These are phyloP conservation scores for Curvularia lunata DNA, from an alignment of 2,329 filamentous ascomycete genomes.

Conservation along the genomic window DNA sequence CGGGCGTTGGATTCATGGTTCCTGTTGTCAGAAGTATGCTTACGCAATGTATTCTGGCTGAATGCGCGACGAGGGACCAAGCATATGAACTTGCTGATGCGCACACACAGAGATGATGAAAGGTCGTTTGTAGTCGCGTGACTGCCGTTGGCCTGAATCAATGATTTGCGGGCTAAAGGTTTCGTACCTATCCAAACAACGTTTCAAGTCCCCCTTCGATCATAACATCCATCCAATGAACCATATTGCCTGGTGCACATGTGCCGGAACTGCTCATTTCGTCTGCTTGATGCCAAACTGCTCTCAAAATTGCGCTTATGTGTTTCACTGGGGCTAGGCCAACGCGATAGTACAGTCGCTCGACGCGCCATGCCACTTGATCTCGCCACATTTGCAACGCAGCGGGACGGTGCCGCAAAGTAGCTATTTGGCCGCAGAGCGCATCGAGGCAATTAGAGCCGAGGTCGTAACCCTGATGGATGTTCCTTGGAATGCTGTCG, in stretches of 20 bases:
- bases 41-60: too few relatives aligned
- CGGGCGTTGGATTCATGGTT: too few relatives aligned
- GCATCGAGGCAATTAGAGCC: not conserved
- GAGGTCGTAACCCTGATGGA: constrained; percentile 1
- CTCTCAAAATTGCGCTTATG: not conserved
- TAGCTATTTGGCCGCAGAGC: not conserved
- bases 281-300: not conserved
- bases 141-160: not conserved
- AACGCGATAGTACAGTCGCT: not conserved
- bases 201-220: not conserved
- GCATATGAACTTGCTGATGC: not conserved
- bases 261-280: not conserved
- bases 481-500: not conserved
- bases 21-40: too few relatives aligned
- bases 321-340: not conserved
- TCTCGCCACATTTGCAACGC: not conserved
- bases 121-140: not conserved
- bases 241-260: not conserved
- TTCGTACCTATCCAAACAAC: not conserved
- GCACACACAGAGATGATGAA: not conserved
- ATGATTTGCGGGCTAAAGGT: not conserved
- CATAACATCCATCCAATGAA: constrained; percentile 1
- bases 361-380: not conserved
- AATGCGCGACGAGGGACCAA: too few relatives aligned
- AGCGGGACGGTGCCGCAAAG: not conserved